These are phyloP conservation scores for Glycine soja DNA, from an alignment of 306 rosid species.

Conservation along the genomic window DNA sequence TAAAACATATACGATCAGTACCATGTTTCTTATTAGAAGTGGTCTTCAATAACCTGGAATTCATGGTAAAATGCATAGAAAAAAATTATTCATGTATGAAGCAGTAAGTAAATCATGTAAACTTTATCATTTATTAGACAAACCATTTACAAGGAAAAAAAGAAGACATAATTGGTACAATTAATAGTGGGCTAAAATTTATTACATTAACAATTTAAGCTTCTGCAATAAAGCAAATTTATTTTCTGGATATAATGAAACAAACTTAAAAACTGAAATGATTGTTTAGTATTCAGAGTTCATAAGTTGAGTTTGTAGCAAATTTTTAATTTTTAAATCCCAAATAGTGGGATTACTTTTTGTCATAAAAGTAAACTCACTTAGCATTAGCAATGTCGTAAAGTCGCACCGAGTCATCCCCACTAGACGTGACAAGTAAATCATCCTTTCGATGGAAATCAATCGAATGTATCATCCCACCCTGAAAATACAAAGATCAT, in stretches of 20 bases:
- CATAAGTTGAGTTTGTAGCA: too few species aligned
- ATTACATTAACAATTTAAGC: too few species aligned
- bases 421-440: conserved; percentile 86
- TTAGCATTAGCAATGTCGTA: conserved; percentile 90
- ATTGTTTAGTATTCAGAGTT: too few species aligned
- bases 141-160: neutral
- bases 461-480: conserved; percentile 81
- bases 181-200: neutral
- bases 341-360: neutral
- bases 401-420: conserved; percentile 91
- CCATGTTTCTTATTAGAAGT: conserved; percentile 95
- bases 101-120: conserved; percentile 33
- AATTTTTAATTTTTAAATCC: too few species aligned
- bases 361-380: conserved; percentile 58
- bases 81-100: conserved; percentile 24
- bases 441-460: conserved; percentile 95
- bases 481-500: conserved; percentile 53
- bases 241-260: too few species aligned
- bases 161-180: neutral
- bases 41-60: conserved; percentile 84
- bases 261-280: too few species aligned
- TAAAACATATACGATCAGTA: conserved; percentile 87
- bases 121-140: conserved; percentile 9
- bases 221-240: too few species aligned
- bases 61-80: conserved; percentile 39